These are phyloP conservation scores for Magnusiomyces suaveolens DNA, from an alignment of 1,139 yeast genomes.

Conservation along the genomic window DNA sequence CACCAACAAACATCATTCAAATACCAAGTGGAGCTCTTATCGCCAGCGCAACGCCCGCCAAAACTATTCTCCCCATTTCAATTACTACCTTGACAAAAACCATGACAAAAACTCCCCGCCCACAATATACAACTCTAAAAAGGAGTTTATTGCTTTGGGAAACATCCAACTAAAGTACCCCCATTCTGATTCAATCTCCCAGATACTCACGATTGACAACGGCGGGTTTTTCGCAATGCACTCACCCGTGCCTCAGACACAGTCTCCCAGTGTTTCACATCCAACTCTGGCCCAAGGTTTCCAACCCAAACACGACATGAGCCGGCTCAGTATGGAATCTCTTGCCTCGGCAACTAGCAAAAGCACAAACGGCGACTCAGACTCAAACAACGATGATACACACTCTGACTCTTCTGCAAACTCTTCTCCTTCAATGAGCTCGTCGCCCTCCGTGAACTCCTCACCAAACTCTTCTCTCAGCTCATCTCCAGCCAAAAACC, in stretches of 20 bases:
- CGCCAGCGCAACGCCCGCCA: conserved; percentile 26
- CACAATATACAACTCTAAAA: conserved; percentile 26
- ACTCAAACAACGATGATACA: not conserved
- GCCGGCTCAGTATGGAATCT: conserved; percentile 6
- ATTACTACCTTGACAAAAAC: conserved; percentile 22
- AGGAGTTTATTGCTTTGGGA: conserved; percentile 25
- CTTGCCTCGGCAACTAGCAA: conserved; percentile 7
- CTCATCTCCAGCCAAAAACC: too few relatives aligned
- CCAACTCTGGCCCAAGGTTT: too few relatives aligned
- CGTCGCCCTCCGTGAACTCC: too few relatives aligned
- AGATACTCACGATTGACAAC: conserved; percentile 23
- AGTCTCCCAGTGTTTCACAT: too few relatives aligned
- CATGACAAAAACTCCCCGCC: conserved; percentile 18
- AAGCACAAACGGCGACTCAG: conserved; percentile 5
- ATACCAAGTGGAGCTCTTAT: conserved; percentile 28
- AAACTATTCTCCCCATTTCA: conserved; percentile 24
- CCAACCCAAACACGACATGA: too few relatives aligned
- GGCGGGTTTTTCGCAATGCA: conserved; percentile 28
- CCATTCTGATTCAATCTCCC: too few relatives aligned
- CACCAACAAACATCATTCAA: conserved; percentile 9
- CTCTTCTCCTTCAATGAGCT: not conserved
- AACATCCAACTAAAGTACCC: not conserved
- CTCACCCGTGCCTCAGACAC: conserved; percentile 13
- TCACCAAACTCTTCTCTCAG: too few relatives aligned
- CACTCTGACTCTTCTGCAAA: not conserved